Evolutionary conservation across 805 yeast genomes (phyloP), one percentile per base, ranked within the genome.

Genomic region (Scheffersomyces ergatensis): DNA sequence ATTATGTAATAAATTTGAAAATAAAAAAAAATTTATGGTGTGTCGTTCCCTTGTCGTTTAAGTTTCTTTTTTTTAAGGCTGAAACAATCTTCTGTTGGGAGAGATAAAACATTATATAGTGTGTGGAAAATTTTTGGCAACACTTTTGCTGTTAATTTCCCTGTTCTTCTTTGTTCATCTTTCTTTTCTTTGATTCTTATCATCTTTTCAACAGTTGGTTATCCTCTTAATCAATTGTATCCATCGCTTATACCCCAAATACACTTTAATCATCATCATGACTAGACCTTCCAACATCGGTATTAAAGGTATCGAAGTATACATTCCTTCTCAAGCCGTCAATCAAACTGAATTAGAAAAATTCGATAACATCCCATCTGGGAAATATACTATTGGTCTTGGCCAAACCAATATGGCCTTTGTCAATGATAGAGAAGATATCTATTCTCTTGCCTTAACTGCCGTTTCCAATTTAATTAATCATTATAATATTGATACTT

Each of bases 401-500:
- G 99, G 99, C 50, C 99, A 93, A 74, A 92, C 97, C 58, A 89
- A 89, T 68, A 93, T 93, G 99, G 80, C 95, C 15, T 93, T 88
- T 57, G 98, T 93, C 51, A 85, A 92, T 63, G 99, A 93, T 71
- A 83, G 97, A 66, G 98, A 93, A 70, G 99, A 93, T 60, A 89
- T 89, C 57, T 90, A 90, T 74, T 93, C 99, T 27, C 76, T 93
- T 77, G 72, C 87, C n/a, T 74, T 93, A 60, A 93, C 98, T n/a
- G 97, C 77, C 16, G 75, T 86, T 46, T 79, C 85, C 47, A 80
- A 80, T 44, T 78, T 93, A 59, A 70, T 93, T 57, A 75, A 80
- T 57, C 83, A 89, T 74, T 83, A 89, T 77, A 74, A 82, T 64
- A 78, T 93, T 55, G 97, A 92, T 65, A 80, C 88, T 38, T 71